A percentile compares a stretch with the other conserved stretches of the same genome.
These are phyloP conservation scores for Saprolegnia diclina DNA, from an alignment of 352 stramenopile species.

Conservation along the genomic window DNA sequence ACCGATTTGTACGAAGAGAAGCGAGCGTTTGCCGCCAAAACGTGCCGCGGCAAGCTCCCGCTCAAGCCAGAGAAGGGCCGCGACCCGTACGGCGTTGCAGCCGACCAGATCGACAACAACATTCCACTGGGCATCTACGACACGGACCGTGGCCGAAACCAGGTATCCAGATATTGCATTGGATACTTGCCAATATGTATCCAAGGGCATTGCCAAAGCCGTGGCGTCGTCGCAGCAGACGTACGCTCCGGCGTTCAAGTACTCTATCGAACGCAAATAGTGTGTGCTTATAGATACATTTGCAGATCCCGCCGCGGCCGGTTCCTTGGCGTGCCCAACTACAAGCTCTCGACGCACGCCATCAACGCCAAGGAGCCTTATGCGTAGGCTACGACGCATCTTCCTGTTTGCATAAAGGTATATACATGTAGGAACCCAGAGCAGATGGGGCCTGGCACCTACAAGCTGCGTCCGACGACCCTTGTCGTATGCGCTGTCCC, in stretches of 20 bases:
- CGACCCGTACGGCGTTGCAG: constrained; percentile 16
- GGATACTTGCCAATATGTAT: not conserved
- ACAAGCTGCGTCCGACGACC: constrained; percentile 9
- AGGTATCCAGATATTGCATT: not conserved
- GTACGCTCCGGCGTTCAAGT: constrained; percentile 24
- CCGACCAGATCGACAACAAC: constrained; percentile 25
- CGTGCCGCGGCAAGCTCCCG: not conserved
- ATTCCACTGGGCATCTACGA: constrained; percentile 20
- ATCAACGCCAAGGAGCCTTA: constrained; percentile 24
- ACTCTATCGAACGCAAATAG: not conserved
- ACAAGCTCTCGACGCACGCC: constrained; percentile 20
- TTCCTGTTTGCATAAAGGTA: not conserved
- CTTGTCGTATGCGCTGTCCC: not conserved
- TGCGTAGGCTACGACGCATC: not conserved
- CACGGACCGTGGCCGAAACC: constrained; percentile 2
- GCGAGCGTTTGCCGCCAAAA: constrained; percentile 12
- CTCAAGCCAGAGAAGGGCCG: not conserved
- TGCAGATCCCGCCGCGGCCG: constrained; percentile 10
- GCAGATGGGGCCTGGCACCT: constrained; percentile 21
- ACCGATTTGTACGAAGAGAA: constrained; percentile 24
- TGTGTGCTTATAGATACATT: not conserved
- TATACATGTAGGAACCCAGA: constrained; percentile 11
- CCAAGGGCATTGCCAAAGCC: not conserved
- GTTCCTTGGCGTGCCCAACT: constrained; percentile 13
- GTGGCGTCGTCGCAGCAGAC: constrained; percentile 2